Conservation (phyloP, 192 early-diverging fungal genomes). For the Globomyces pollinis-pini region DNA sequence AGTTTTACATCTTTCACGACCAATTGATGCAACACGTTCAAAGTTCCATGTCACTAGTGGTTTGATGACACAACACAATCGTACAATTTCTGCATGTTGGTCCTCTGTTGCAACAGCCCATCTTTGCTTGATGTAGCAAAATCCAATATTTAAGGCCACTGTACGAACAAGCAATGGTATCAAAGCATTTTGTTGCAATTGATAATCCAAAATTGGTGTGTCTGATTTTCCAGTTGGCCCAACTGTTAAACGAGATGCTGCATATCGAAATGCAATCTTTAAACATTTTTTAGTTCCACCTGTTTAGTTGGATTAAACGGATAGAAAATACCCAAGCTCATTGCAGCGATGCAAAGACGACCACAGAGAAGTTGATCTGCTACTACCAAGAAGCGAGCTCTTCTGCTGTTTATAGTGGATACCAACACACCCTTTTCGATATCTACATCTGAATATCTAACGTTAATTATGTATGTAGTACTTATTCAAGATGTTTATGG, state of each 20-base stretch:
- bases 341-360: conserved; percentile 15
- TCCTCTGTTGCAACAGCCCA: conserved; percentile 38
- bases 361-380: conserved; percentile 70
- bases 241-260: conserved; percentile 59
- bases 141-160: conserved; percentile 64
- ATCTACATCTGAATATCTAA: conserved; percentile 14
- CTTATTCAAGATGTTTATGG: conserved; percentile 63
- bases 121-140: conserved; percentile 65
- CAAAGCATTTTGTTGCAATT: conserved; percentile 68
- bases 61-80: conserved; percentile 72
- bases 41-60: conserved; percentile 66
- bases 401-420: conserved; percentile 45
- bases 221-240: conserved; percentile 70
- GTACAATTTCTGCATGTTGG: conserved; percentile 55
- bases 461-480: too few relatives aligned
- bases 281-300: conserved; percentile 57
- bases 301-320: conserved; percentile 57
- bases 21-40: conserved; percentile 59
- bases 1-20: conserved; percentile 69
- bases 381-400: conserved; percentile 68
- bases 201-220: conserved; percentile 67
- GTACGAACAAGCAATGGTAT: conserved; percentile 59
- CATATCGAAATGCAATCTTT: conserved; percentile 65
- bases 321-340: too few relatives aligned
- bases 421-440: conserved; percentile 49